A percentile compares a stretch with the other conserved stretches of the same genome.
Conservation (phyloP, 495 filamentous ascomycete species). For the Monascus purpureus region DNA sequence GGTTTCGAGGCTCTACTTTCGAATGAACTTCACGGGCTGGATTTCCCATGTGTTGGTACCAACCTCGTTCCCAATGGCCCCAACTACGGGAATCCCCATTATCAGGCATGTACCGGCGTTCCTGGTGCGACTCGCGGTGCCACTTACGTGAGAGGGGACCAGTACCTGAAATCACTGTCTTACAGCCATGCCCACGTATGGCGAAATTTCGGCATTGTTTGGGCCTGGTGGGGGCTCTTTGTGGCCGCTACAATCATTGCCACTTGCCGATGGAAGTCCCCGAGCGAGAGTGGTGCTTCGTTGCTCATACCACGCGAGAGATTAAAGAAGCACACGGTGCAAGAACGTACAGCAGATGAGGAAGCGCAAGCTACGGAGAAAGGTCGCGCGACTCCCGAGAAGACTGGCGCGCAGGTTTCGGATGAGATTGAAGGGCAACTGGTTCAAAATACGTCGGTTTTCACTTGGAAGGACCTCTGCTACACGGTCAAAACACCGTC, state of each 20-base stretch:
- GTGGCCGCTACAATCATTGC: constrained; percentile 21
- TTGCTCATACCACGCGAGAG: constrained; percentile 29
- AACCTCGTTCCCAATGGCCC: constrained; percentile 37
- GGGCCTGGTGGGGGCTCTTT: constrained; percentile 31
- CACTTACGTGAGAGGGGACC: constrained; percentile 21
- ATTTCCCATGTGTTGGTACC: constrained; percentile 31
- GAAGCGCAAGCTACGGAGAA: constrained; percentile 18
- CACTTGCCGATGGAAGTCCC: constrained; percentile 21
- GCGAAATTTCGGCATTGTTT: constrained; percentile 34
- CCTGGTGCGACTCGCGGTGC: constrained; percentile 22
- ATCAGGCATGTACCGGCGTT: constrained; percentile 31
- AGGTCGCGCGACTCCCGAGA: not conserved
- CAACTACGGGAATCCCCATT: constrained; percentile 5
- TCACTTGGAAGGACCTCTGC: constrained; percentile 46
- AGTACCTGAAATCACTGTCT: constrained; percentile 34
- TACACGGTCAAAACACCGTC: constrained; percentile 37
- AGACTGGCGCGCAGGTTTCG: not conserved
- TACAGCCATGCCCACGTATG: constrained; percentile 34
- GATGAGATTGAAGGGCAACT: constrained; percentile 13
- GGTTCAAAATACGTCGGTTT: constrained; percentile 37
- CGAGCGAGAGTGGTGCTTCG: constrained; percentile 14
- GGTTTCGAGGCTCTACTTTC: constrained; percentile 54
- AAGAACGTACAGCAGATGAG: constrained; percentile 10
- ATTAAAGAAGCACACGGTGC: constrained; percentile 9
- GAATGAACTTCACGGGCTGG: constrained; percentile 47